phyloP scores from a whole-genome alignment of 495 filamentous ascomycete genomes.

The Staphylotrichum tortipilum region DNA sequence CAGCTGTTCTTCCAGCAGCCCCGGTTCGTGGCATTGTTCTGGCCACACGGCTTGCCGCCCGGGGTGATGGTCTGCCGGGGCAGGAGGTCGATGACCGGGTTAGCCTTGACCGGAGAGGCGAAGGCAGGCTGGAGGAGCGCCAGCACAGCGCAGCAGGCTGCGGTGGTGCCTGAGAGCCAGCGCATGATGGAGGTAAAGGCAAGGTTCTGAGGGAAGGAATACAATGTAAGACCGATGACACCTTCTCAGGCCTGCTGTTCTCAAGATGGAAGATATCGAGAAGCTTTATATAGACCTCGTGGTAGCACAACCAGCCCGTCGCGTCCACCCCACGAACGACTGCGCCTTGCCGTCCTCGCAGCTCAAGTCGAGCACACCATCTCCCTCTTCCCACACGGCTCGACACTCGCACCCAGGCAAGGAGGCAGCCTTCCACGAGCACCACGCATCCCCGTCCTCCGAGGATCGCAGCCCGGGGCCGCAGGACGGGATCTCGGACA shows the following conservation, averaged over 20 bases:
- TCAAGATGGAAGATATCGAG: not conserved
- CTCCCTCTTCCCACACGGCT: too few species aligned
- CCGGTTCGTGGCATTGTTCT: slow-evolving; percentile 26
- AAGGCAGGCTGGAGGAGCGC: not conserved
- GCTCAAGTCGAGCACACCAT: not conserved
- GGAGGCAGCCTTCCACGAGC: not conserved
- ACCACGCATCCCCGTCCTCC: not conserved
- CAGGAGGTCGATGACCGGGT: slow-evolving; percentile 3
- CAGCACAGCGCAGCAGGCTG: not conserved
- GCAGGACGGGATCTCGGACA: not conserved
- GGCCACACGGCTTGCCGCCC: slow-evolving; percentile 21
- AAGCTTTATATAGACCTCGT: not conserved
- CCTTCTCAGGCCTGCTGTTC: too few species aligned
- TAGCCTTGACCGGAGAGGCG: not conserved
- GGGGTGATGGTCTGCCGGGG: slow-evolving; percentile 21
- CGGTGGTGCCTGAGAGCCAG: not conserved
- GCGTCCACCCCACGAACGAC: not conserved
- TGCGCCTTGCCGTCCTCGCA: not conserved
- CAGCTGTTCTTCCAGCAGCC: slow-evolving; percentile 27
- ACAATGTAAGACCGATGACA: not conserved
- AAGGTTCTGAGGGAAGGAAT: not conserved
- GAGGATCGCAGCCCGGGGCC: not conserved
- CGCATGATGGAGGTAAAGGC: not conserved
- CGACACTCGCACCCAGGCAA: not conserved
- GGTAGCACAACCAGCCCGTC: too few species aligned